Evolutionary conservation across 1,284 basidiomycete genomes (phyloP).

Genomic region (Paramarasmius palmivorus): DNA sequence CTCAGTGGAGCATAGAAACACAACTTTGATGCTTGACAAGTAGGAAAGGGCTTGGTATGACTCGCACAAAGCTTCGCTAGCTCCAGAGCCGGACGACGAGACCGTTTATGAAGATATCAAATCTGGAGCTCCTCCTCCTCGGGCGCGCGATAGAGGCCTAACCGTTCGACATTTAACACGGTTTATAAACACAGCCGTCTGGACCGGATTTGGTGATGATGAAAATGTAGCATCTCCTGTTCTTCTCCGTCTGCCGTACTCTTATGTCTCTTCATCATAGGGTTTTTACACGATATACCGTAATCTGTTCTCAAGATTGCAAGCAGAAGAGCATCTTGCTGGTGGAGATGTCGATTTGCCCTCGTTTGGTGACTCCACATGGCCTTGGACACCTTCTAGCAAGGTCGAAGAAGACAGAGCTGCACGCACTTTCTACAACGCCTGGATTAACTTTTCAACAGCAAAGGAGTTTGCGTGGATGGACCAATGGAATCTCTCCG

Average conservation of each 20-base stretch:
- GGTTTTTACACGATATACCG: constrained; percentile 92
- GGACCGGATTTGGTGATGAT: constrained; percentile 74
- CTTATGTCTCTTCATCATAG: constrained; percentile 37
- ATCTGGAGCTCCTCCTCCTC: constrained; percentile 67
- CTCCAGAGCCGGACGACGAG: constrained; percentile 80
- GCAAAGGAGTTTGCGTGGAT: constrained; percentile 91
- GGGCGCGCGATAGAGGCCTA: constrained; percentile 76
- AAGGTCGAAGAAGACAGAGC: constrained; percentile 43
- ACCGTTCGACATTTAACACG: constrained; percentile 80
- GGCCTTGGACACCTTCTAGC: constrained; percentile 62
- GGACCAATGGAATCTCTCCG: constrained; percentile 81
- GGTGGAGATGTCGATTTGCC: constrained; percentile 64
- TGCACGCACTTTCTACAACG: constrained; percentile 80
- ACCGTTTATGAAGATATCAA: constrained; percentile 86
- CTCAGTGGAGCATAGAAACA: background rate
- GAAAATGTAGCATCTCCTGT: constrained; percentile 40
- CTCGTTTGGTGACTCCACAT: constrained; percentile 81
- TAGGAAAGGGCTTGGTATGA: constrained; percentile 99
- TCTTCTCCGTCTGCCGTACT: constrained; percentile 1
- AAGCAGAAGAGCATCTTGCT: constrained; percentile 73
- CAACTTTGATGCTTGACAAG: constrained; percentile 31
- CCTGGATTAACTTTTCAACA: constrained; percentile 88
- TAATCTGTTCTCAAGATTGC: constrained; percentile 84
- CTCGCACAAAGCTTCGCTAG: constrained; percentile 86
- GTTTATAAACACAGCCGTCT: constrained; percentile 84